Percentiles rank a stretch among this genome's conserved stretches.
Evolutionary conservation across 805 yeast genomes (phyloP).

Genomic region (Kuraishia floccosa): DNA sequence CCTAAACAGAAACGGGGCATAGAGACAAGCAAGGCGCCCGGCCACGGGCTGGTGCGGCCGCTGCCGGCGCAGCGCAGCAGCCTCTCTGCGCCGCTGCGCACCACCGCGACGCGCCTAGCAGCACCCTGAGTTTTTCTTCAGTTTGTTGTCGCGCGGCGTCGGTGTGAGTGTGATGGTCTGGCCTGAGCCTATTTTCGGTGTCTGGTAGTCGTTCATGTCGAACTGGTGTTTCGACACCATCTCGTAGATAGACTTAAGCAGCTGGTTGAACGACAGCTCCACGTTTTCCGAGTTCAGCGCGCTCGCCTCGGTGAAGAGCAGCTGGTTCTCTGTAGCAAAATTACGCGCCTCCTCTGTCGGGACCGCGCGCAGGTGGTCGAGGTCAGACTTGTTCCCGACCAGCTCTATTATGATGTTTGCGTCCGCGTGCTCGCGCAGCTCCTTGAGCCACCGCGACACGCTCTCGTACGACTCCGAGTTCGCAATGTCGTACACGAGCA

Average conservation of each 20-base stretch:
- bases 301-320: conserved; percentile 91
- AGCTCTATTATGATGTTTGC: conserved; percentile 91
- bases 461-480: conserved; percentile 81
- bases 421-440: conserved; percentile 85
- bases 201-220: conserved; percentile 64
- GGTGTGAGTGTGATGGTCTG: conserved; percentile 91
- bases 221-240: conserved; percentile 90
- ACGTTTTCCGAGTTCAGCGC: conserved; percentile 93
- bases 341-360: conserved; percentile 96
- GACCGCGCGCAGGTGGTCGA: conserved; percentile 88
- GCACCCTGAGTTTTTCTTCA: conserved; percentile 50
- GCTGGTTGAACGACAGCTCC: conserved; percentile 86
- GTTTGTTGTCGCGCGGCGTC: conserved; percentile 71
- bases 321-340: conserved; percentile 85
- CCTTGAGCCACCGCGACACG: conserved; percentile 83
- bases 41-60: too few species aligned
- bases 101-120: conserved; percentile 11
- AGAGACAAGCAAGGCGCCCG: too few species aligned
- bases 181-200: conserved; percentile 37
- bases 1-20: too few species aligned
- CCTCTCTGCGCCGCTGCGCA: too few species aligned
- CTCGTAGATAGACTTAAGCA: conserved; percentile 86
- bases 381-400: conserved; percentile 86
- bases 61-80: too few species aligned
- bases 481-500: conserved; percentile 90